A percentile compares a stretch with the other conserved stretches of the same genome.
phyloP scores from a whole-genome alignment of 345 rosid species.

The Pistacia atlantica region DNA sequence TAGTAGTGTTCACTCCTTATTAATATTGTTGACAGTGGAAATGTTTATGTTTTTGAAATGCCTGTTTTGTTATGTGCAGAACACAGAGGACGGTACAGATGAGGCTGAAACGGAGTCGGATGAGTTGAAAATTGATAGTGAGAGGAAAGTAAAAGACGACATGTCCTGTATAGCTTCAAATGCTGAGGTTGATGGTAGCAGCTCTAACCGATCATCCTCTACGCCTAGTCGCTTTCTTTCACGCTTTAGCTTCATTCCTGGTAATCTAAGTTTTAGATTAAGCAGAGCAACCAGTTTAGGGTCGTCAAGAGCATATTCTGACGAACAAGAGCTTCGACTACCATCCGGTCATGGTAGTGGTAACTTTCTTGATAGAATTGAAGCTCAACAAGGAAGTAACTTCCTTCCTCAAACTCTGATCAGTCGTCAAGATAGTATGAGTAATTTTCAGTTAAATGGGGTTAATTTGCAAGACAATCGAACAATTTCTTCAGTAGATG shows the following conservation, averaged over 20 bases:
- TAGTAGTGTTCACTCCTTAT: too few relatives aligned
- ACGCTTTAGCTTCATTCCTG: slow-evolving; percentile 86
- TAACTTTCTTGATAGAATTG: slow-evolving; percentile 32
- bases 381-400: slow-evolving; percentile 32
- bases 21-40: too few relatives aligned
- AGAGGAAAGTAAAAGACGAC: slow-evolving; percentile 43
- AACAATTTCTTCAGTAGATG: slow-evolving; percentile 35
- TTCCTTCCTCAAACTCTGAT: slow-evolving; percentile 21
- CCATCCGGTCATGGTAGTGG: slow-evolving; percentile 37
- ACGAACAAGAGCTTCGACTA: slow-evolving; percentile 27
- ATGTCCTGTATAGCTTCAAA: slow-evolving; percentile 39
- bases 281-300: slow-evolving; percentile 78
- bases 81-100: slow-evolving; percentile 36
- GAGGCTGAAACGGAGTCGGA: slow-evolving; percentile 24
- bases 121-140: slow-evolving; percentile 44
- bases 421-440: slow-evolving; percentile 21
- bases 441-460: slow-evolving; percentile 8
- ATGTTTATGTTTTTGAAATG: neutral
- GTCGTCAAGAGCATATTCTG: slow-evolving; percentile 66
- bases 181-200: slow-evolving; percentile 51
- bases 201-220: slow-evolving; percentile 57
- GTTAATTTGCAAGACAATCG: slow-evolving; percentile 22
- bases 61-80: neutral
- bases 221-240: slow-evolving; percentile 60
- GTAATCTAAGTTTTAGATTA: slow-evolving; percentile 75